Evolutionary conservation across 2,329 filamentous ascomycete species (phyloP).

Genomic region (Hymenoscyphus repandus): DNA sequence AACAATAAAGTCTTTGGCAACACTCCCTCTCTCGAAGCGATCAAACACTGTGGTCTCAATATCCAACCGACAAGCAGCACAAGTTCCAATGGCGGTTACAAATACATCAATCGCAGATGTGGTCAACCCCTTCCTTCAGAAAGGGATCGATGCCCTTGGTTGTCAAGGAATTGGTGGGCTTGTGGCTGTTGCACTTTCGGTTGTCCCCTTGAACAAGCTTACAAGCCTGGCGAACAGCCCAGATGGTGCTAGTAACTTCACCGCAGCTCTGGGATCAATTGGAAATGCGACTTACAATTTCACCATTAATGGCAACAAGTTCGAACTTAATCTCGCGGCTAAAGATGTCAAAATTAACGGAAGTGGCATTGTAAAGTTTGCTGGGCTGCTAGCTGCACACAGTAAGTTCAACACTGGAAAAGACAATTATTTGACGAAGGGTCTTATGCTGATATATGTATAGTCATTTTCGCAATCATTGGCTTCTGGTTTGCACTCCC

Average conservation of each 20-base stretch:
- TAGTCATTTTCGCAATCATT: constrained; percentile 1
- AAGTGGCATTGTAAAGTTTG: neutral
- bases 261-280: neutral
- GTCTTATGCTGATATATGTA: neutral
- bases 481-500: constrained; percentile 1
- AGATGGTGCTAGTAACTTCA: neutral
- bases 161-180: constrained; percentile 8
- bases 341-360: constrained; percentile 4
- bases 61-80: neutral
- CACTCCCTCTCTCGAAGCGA: too few relatives aligned
- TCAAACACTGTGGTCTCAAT: neutral
- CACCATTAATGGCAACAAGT: constrained; percentile 3
- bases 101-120: neutral
- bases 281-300: constrained; percentile 8
- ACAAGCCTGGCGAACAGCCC: neutral
- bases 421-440: neutral
- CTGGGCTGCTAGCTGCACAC: neutral
- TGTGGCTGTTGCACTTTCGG: constrained; percentile 1
- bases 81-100: neutral
- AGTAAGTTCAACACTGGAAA: neutral
- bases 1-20: too few relatives aligned
- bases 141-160: constrained; percentile 4
- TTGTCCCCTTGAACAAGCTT: neutral
- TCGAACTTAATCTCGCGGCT: too few relatives aligned
- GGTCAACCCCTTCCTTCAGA: constrained; percentile 8